Conservation (phyloP, 2,329 filamentous ascomycete genomes). For the Aspergillus sp. region DNA sequence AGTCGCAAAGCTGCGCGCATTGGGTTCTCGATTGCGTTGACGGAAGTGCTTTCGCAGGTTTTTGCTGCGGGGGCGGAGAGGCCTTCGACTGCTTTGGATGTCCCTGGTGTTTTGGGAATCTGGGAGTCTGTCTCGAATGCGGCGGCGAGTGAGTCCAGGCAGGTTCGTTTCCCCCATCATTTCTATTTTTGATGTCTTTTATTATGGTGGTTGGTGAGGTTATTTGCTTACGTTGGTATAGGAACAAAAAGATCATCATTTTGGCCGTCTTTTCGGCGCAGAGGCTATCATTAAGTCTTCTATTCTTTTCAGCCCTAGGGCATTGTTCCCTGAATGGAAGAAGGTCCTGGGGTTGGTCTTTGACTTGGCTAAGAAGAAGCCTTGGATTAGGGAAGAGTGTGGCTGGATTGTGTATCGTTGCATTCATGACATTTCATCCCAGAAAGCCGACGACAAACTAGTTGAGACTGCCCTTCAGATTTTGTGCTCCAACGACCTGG, state of each 20-base stretch:
- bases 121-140: constrained; percentile 54
- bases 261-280: constrained; percentile 83
- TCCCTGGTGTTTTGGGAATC: constrained; percentile 50
- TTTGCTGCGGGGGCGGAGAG: constrained; percentile 47
- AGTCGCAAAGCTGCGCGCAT: constrained; percentile 83
- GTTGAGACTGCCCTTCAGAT: constrained; percentile 63
- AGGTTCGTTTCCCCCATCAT: constrained; percentile 40
- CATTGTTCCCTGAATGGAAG: constrained; percentile 52
- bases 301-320: constrained; percentile 62
- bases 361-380: constrained; percentile 74
- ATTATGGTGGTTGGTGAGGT: not conserved
- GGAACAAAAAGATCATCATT: constrained; percentile 81
- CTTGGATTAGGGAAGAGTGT: constrained; percentile 87
- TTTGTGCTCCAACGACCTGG: constrained; percentile 64
- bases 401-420: constrained; percentile 77
- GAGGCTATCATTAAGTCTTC: constrained; percentile 81
- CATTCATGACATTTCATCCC: constrained; percentile 54
- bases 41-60: constrained; percentile 73
- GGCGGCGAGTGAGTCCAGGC: constrained; percentile 53
- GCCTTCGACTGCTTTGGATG: constrained; percentile 29
- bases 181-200: not conserved
- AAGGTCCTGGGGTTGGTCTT: constrained; percentile 71
- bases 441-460: constrained; percentile 45
- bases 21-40: constrained; percentile 85
- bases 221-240: constrained; percentile 51